Percentiles rank a stretch among this genome's conserved stretches.
Evolutionary conservation across 2,329 filamentous ascomycete species (phyloP).

Genomic region (Sporothrix brasiliensis): DNA sequence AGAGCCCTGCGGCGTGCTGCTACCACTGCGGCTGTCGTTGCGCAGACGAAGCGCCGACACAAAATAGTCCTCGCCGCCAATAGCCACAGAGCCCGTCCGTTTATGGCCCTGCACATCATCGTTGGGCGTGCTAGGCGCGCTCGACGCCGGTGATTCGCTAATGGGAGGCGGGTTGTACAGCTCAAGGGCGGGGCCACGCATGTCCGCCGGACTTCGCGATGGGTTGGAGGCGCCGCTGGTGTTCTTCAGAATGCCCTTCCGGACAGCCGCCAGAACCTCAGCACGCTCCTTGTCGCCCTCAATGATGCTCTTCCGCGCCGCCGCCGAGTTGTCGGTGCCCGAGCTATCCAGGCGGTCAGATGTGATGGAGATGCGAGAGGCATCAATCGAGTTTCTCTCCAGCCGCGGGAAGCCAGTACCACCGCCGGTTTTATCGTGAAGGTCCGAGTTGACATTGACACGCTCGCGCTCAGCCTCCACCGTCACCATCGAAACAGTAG

Average conservation of each 20-base stretch:
- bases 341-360: conserved; percentile 60
- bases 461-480: conserved; percentile 88
- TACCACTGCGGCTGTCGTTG: conserved; percentile 77
- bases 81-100: conserved; percentile 69
- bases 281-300: conserved; percentile 88
- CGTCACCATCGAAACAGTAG: conserved; percentile 92
- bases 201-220: conserved; percentile 63
- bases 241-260: conserved; percentile 92
- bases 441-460: conserved; percentile 74
- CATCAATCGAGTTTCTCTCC: conserved; percentile 79
- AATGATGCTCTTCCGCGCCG: conserved; percentile 81
- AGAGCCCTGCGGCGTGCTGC: conserved; percentile 72
- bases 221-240: conserved; percentile 70
- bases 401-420: conserved; percentile 82
- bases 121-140: conserved; percentile 82
- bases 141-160: conserved; percentile 80
- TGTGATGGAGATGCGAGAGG: conserved; percentile 52
- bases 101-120: conserved; percentile 72
- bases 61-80: conserved; percentile 89
- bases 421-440: conserved; percentile 67
- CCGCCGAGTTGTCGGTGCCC: conserved; percentile 62
- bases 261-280: conserved; percentile 87
- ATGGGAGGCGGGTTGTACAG: conserved; percentile 64
- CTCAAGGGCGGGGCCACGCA: conserved; percentile 55
- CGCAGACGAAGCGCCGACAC: conserved; percentile 73